Evolutionary conservation across 2,329 filamentous ascomycete genomes (phyloP).

Genomic region (Monosporascus sp.): DNA sequence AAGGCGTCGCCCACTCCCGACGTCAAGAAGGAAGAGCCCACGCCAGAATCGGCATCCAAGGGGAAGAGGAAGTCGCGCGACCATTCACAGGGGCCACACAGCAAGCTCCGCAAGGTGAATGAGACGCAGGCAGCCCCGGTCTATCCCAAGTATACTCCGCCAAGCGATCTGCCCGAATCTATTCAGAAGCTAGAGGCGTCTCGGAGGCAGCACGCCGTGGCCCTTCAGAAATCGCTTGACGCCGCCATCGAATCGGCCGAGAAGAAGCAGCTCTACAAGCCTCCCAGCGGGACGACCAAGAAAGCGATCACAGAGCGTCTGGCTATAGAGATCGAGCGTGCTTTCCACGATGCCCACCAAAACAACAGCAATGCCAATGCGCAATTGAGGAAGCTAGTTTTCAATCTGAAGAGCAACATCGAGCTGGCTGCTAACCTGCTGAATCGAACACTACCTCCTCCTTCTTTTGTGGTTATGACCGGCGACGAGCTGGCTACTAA

Average conservation of each 20-base stretch:
- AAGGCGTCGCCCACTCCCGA: conserved; percentile 35
- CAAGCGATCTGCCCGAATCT: conserved; percentile 44
- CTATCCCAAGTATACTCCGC: conserved; percentile 40
- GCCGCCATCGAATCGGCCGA: conserved; percentile 61
- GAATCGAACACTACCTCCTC: conserved; percentile 63
- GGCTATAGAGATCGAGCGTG: conserved; percentile 75
- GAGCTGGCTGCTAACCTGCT: conserved; percentile 72
- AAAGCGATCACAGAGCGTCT: conserved; percentile 63
- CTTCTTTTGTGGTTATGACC: conserved; percentile 81
- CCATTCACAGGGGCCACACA: conserved; percentile 45
- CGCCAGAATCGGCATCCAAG: conserved; percentile 32
- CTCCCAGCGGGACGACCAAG: conserved; percentile 59
- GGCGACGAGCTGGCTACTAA: conserved; percentile 88
- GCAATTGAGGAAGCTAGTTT: conserved; percentile 70
- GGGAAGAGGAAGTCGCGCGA: conserved; percentile 55
- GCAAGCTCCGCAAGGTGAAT: conserved; percentile 51
- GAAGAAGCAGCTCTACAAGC: conserved; percentile 57
- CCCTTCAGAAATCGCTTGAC: conserved; percentile 64
- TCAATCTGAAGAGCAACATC: conserved; percentile 86
- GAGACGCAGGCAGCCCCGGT: conserved; percentile 39
- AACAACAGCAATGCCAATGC: conserved; percentile 43
- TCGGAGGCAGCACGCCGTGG: conserved; percentile 65
- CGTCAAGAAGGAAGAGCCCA: conserved; percentile 41
- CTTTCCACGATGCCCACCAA: conserved; percentile 52
- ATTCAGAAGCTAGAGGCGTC: conserved; percentile 53